A percentile compares a stretch with the other conserved stretches of the same genome.
Conservation (phyloP, 768 basidiomycete genomes). For the Peribolospora baueri region DNA sequence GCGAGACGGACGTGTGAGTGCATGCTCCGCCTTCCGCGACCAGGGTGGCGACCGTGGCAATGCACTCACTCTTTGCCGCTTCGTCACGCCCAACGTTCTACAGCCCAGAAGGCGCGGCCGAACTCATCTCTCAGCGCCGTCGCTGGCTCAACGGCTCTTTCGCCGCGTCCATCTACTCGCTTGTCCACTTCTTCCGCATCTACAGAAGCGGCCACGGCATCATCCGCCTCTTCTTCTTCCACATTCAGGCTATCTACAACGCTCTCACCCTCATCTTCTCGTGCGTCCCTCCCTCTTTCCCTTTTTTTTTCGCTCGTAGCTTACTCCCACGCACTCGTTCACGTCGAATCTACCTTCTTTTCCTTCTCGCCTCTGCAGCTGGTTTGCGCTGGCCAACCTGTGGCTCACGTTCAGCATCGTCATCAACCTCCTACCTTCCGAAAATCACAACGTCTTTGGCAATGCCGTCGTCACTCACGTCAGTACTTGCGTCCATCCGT, state of each 20-base stretch:
- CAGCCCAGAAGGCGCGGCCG: slow-evolving; percentile 44
- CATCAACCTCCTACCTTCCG: slow-evolving; percentile 52
- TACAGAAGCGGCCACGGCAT: slow-evolving; percentile 69
- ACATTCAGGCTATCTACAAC: slow-evolving; percentile 76
- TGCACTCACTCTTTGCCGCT: background rate
- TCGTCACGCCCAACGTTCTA: background rate
- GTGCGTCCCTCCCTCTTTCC: background rate
- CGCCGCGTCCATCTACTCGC: slow-evolving; percentile 36
- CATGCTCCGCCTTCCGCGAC: background rate
- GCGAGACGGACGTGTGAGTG: slow-evolving; percentile 57
- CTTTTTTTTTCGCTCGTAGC: background rate
- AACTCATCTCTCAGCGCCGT: slow-evolving; percentile 81
- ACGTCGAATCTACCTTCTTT: background rate
- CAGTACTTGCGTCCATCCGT: slow-evolving; percentile 16
- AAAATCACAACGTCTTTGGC: slow-evolving; percentile 39
- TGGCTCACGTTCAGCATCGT: slow-evolving; percentile 94
- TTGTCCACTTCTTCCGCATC: slow-evolving; percentile 39
- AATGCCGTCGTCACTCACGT: slow-evolving; percentile 33
- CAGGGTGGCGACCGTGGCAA: slow-evolving; percentile 11
- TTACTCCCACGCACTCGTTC: background rate
- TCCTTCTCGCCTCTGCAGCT: slow-evolving; percentile 2
- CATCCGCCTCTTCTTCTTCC: slow-evolving; percentile 88
- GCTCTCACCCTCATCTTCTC: slow-evolving; percentile 52
- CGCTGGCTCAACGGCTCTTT: slow-evolving; percentile 95
- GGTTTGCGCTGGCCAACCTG: slow-evolving; percentile 18